Evolutionary conservation across 495 filamentous ascomycete genomes (phyloP), one percentile per base, ranked within the genome.

Genomic region (Hypoxylon lenormandii): DNA sequence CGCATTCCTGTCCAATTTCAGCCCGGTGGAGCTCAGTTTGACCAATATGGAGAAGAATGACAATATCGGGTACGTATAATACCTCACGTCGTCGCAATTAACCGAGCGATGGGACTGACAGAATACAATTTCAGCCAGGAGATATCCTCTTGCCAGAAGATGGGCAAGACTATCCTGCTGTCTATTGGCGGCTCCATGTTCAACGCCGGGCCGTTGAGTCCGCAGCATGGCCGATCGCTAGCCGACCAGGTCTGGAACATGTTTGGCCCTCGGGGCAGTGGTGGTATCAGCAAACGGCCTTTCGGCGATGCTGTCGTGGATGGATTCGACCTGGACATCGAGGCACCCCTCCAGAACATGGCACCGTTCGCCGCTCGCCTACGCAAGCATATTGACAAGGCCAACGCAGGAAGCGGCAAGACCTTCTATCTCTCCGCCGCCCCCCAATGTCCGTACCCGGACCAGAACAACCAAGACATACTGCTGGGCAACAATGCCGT

Each of bases 221-320:
- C 81, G 18, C 58, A 75, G 5, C 78, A 84, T 10, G 88, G 88
- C 7, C 74, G 75, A n/a, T 60, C 70, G 0, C 82, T 87, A 10
- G 89, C 88, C 0, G 75, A 85, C 53, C 78, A 83, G n/a, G 72
- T 92, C 28, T 91, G 87, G 87, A 72, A 82, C 26, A 81, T 88
- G 12, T 91, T 91, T 70, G 89, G 89, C 6, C 84, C 83, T 6
- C 51, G 70, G 4, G 61, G 58, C 19, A 33, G 26, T 22, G 52
- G 36, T 13, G 72, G 71, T n/a, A 28, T 23, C 18, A 51, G 13
- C 4, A 64, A 80, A 0, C 76, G 82, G 6, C 87, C 87, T 0
- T 86, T 89, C 56, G 87, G 87, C 13, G 51, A 74, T 4, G 78
- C 82, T 0, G 77, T 78, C 8, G 68, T 88, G 12, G 84, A 88